A percentile compares a stretch with the other conserved stretches of the same genome.
Conservation (phyloP, 306 rosid species). For the Citrullus mucosospermus region DNA sequence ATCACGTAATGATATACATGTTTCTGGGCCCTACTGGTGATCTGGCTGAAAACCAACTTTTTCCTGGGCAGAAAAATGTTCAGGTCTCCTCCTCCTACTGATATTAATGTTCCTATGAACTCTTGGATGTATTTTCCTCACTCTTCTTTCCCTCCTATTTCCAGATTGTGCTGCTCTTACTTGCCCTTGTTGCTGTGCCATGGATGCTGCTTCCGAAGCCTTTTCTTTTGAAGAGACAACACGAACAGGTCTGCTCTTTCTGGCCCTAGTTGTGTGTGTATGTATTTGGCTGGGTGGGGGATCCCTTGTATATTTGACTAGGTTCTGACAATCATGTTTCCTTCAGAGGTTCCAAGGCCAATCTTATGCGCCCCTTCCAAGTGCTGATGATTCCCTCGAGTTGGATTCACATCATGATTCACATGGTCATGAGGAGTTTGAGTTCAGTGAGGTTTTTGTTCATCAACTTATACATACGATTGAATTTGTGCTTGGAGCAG, state of each 20-base stretch:
- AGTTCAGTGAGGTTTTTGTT: constrained; percentile 79
- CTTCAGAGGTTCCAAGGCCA: constrained; percentile 77
- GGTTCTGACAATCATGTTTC: constrained; percentile 21
- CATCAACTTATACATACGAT: constrained; percentile 96
- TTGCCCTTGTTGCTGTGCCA: constrained; percentile 81
- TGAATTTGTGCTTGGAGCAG: constrained; percentile 93
- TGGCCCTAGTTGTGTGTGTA: background rate
- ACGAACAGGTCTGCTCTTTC: constrained; percentile 45
- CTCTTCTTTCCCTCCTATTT: constrained; percentile 1
- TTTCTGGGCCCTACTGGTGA: constrained; percentile 88
- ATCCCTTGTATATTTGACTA: background rate
- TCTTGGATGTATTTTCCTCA: background rate
- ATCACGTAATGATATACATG: constrained; percentile 96
- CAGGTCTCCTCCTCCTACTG: constrained; percentile 38
- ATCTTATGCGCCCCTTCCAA: constrained; percentile 42
- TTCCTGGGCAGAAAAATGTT: constrained; percentile 64
- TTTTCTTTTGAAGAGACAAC: constrained; percentile 84
- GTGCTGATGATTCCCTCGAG: constrained; percentile 49
- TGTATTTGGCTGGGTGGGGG: background rate
- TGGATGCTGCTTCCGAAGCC: constrained; percentile 99
- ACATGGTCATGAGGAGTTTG: constrained; percentile 60
- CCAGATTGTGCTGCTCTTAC: constrained; percentile 65
- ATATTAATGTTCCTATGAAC: background rate
- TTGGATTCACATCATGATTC: constrained; percentile 33
- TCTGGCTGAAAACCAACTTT: constrained; percentile 89